These are phyloP conservation scores for Nidularia pulvinata DNA, from an alignment of 768 basidiomycete species.

Conservation along the genomic window DNA sequence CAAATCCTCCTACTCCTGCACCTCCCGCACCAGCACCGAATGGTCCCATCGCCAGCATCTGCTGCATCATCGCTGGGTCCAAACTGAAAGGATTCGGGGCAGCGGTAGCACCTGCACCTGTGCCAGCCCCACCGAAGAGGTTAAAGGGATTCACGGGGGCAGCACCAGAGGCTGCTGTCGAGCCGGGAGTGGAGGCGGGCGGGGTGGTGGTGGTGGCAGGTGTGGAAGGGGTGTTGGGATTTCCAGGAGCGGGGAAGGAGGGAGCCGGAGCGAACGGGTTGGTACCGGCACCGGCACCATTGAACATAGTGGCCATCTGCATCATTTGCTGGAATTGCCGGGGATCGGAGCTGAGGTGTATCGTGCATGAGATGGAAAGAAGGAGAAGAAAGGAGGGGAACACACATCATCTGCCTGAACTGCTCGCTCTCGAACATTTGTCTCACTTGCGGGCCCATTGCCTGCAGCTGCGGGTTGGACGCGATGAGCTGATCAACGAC, in stretches of 20 bases:
- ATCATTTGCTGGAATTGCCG: constrained; percentile 75
- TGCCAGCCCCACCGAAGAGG: too few species aligned
- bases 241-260: constrained; percentile 60
- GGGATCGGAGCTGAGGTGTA: constrained; percentile 61
- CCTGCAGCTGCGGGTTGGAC: constrained; percentile 73
- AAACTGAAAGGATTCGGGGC: too few species aligned
- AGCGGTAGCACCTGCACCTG: too few species aligned
- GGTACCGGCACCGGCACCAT: constrained; percentile 27
- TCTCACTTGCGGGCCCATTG: constrained; percentile 81
- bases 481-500: constrained; percentile 87
- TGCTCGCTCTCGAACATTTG: constrained; percentile 75
- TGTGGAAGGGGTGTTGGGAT: constrained; percentile 19
- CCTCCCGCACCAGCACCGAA: constrained; percentile 22
- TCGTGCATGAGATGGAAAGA: neutral
- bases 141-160: constrained; percentile 20
- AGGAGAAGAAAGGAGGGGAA: constrained; percentile 6
- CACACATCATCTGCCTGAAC: constrained; percentile 77
- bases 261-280: constrained; percentile 14
- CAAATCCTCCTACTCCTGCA: constrained; percentile 15
- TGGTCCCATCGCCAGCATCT: constrained; percentile 27
- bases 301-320: constrained; percentile 65
- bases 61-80: constrained; percentile 45
- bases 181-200: constrained; percentile 13
- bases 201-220: constrained; percentile 17
- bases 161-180: constrained; percentile 9